Evolutionary conservation across 208 protist species (phyloP).

Genomic region (Hexamita inflata): DNA sequence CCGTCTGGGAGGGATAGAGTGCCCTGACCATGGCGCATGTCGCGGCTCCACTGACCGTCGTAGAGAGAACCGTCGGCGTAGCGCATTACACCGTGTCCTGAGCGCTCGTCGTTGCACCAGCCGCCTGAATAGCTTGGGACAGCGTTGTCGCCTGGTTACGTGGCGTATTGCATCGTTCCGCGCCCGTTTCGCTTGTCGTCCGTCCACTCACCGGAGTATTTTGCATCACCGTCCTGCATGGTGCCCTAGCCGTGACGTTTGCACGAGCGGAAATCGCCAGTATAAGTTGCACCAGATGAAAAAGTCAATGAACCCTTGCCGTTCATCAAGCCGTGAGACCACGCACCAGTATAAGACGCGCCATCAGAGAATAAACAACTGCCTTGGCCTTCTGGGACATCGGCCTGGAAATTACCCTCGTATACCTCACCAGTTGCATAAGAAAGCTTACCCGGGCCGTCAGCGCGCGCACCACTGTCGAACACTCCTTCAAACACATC

Average conservation of each 20-base stretch:
- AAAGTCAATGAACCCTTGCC: constrained; percentile 24
- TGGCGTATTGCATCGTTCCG: constrained; percentile 26
- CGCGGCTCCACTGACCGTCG: constrained; percentile 26
- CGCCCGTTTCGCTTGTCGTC: constrained; percentile 28
- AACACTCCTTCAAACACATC: constrained; percentile 35
- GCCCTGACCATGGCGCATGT: constrained; percentile 26
- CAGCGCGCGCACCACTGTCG: neutral
- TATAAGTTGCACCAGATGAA: constrained; percentile 4
- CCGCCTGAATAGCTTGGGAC: constrained; percentile 9
- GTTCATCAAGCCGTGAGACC: constrained; percentile 21
- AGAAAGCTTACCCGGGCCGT: constrained; percentile 19
- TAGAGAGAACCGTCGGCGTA: constrained; percentile 31
- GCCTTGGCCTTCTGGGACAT: constrained; percentile 28
- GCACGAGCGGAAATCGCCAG: constrained; percentile 12
- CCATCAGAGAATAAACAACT: constrained; percentile 23
- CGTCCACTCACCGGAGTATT: constrained; percentile 33
- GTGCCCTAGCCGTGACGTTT: constrained; percentile 26
- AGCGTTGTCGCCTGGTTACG: neutral
- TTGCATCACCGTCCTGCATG: constrained; percentile 17
- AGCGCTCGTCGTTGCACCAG: constrained; percentile 26
- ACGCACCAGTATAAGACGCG: constrained; percentile 24
- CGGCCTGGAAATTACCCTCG: constrained; percentile 16
- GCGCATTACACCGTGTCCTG: constrained; percentile 23
- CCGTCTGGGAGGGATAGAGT: constrained; percentile 28
- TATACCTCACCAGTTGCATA: constrained; percentile 22